Evolutionary conservation across 768 basidiomycete genomes (phyloP), one percentile per base, ranked within the genome.

Genomic region (Boletus barrowsii): DNA sequence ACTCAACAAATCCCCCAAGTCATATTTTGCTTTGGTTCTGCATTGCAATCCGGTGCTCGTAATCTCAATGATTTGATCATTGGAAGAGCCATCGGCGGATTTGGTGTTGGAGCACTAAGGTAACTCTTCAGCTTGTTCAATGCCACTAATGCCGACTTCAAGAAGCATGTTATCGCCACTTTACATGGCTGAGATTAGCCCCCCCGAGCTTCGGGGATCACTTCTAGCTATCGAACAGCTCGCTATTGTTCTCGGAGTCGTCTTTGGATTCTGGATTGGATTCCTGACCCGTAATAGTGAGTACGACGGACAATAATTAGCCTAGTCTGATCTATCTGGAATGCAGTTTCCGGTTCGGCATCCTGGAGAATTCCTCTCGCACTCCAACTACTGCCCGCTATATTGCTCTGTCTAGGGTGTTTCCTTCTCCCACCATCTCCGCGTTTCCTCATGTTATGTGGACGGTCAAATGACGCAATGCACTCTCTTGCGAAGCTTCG

Each of bases 121-220:
- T 86, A 54, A 36, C 47, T 56, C 50, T 35, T 49, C 57, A 48
- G 26, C 24, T 54, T 60, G 15, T 56, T 56, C 14, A 56, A 26
- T 9, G 20, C 36, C 17, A 14, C 20, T 41, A 29, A 53, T 36
- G 10, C 42, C 55, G 41, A 67, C 51, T 18, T 37, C 36, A 10
- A 42, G 24, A 53, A 90, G 89, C 63, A 90, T 87, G 82, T 74
- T 90, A n/a, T 83, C 83, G 0, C 88, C 88, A 0, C 72, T 91
- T 22, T 92, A 91, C 68, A 90, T 91, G 78, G 83, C 89, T 1
- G 90, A 93, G 71, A 93, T 93, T 48, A 86, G 86, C 56, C 81
- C 89, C 10, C 89, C 90, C 0, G 88, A 90, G 68, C 76, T 87
- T 0, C 79, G 90, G 15, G 90, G 90, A 10, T 88, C 89, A 0